A percentile compares a stretch with the other conserved stretches of the same genome.
These are phyloP conservation scores for Nicotiana otophora DNA, from an alignment of 257 asterid genomes.

Conservation along the genomic window DNA sequence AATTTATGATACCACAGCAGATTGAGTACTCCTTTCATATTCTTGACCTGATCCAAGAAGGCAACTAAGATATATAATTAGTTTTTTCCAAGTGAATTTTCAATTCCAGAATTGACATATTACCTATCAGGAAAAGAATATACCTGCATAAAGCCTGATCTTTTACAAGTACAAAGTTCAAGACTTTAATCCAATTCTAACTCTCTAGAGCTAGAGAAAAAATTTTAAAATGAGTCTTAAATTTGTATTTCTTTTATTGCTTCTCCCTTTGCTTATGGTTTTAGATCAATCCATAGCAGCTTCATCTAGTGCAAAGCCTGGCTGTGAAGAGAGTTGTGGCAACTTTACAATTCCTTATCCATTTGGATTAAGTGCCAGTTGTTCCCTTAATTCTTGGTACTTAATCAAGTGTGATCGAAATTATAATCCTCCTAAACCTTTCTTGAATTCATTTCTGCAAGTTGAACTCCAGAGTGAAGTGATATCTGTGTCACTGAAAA, in stretches of 20 bases:
- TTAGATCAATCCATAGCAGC: background rate
- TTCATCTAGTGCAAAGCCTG: slow-evolving; percentile 8
- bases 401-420: background rate
- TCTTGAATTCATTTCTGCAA: background rate
- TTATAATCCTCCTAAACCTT: background rate
- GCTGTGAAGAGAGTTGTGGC: slow-evolving; percentile 2
- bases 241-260: background rate
- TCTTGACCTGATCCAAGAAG: background rate
- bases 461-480: background rate
- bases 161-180: background rate
- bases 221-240: background rate
- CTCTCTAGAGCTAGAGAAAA: background rate
- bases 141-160: background rate
- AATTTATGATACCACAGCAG: background rate
- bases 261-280: background rate
- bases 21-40: background rate
- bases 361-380: slow-evolving; percentile 19
- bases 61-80: background rate
- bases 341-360: slow-evolving; percentile 9
- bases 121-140: background rate
- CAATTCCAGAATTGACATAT: background rate
- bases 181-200: background rate
- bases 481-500: slow-evolving; percentile 1
- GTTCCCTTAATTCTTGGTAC: slow-evolving; percentile 16
- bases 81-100: background rate